Base-by-base conservation (phyloP, 2,329 filamentous ascomycete genomes). In the Trichophyton simii region DNA sequence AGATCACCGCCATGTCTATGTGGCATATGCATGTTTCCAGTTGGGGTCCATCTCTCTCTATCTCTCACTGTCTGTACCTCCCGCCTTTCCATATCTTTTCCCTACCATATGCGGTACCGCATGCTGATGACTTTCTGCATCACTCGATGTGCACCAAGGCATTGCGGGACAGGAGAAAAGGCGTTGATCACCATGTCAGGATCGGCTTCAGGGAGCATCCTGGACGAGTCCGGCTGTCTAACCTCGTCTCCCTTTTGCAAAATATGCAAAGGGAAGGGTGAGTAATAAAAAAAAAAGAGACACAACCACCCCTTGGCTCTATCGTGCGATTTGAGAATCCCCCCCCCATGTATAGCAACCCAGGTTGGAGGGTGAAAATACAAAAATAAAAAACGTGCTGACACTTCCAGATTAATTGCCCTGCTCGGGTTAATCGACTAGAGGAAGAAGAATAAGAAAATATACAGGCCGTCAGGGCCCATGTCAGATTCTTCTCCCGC, bases 251-350 rank as follows among this genome's bases (percentile, higher is more conserved):
- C 36, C 5, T 28, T 50, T 50, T 50, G 46, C 46, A 50, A 50
- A 50, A 38, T 13, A 38, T 38, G 34, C 34, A 38, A 38, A 13
- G 9, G 34, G 28, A 48, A 48, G 20, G 20, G 9, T 9, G 1
- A 28, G 18, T 18, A 18, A 18, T 18, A 18, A 18, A 18, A 18
- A 18, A 28, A 50, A 50, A 50, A 8, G 9, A 22, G 11, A 50
- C 11, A 55, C 15, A 36, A 55, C 25, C n/a, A 55, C 31, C 50
- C 50, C 46, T 50, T 28, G 20, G 11, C 22, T 25, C 44, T 50
- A 55, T 36, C 50, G 50, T 55, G 50, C 50, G 50, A 55, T 55
- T 55, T 55, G 50, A 55, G 50, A 55, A 55, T 55, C 11, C 7
- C 50, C 1, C 2, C 20, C 28, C 34, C 34, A 38, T 38, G 9